These are phyloP conservation scores for Nepenthes mirabilis DNA, from an alignment of 148 eudicot species.

Conservation along the genomic window DNA sequence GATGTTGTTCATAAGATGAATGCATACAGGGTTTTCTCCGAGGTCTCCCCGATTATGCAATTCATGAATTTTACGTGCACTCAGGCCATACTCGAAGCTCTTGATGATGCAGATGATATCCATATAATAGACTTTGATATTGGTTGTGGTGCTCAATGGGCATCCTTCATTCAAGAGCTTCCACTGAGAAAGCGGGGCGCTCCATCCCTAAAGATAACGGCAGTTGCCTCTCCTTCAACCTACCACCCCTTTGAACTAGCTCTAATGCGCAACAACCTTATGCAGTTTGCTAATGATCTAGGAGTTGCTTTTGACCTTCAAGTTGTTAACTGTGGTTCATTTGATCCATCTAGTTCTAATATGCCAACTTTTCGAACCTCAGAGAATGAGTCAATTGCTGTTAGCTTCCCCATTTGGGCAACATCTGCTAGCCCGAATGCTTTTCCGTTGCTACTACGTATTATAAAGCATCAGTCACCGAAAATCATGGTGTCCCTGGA, in stretches of 20 bases:
- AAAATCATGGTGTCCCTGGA: conserved; percentile 72
- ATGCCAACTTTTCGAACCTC: conserved; percentile 36
- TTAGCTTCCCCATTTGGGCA: conserved; percentile 56
- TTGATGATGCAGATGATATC: conserved; percentile 52
- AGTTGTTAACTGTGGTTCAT: conserved; percentile 41
- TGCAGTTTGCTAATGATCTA: conserved; percentile 66
- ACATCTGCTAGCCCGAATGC: conserved; percentile 34
- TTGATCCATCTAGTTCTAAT: conserved; percentile 35
- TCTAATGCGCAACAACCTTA: conserved; percentile 59
- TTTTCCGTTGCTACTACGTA: conserved; percentile 45
- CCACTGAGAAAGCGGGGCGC: conserved; percentile 47
- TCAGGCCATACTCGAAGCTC: conserved; percentile 69
- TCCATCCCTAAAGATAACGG: conserved; percentile 56
- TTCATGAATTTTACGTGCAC: conserved; percentile 77
- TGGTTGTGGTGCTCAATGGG: conserved; percentile 95
- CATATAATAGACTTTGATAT: conserved; percentile 83
- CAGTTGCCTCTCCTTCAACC: conserved; percentile 47
- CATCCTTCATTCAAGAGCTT: conserved; percentile 89
- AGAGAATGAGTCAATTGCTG: conserved; percentile 70
- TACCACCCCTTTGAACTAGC: conserved; percentile 57
- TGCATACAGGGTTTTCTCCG: conserved; percentile 77
- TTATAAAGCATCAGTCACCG: conserved; percentile 59
- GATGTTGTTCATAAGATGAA: conserved; percentile 74
- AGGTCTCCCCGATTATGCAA: conserved; percentile 68
- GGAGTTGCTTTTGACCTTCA: conserved; percentile 68